Evolutionary conservation across 2,329 filamentous ascomycete species (phyloP).

Genomic region (Penicillium concentricum): DNA sequence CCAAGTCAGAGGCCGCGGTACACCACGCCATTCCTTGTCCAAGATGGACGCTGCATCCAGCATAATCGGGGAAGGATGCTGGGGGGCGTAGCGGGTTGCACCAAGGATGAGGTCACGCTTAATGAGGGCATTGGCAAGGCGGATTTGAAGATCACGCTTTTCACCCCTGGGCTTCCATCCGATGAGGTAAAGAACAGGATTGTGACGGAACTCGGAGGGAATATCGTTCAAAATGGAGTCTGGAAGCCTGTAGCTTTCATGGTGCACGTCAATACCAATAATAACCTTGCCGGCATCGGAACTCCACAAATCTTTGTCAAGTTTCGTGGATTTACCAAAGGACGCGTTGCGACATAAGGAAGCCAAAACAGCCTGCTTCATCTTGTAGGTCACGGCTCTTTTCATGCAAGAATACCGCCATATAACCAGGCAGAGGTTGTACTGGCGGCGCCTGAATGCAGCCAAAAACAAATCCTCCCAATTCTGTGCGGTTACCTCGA

Average conservation of each 20-base stretch:
- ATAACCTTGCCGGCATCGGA: slow-evolving; percentile 35
- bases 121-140: slow-evolving; percentile 28
- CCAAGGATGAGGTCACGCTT: slow-evolving; percentile 31
- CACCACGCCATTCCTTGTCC: slow-evolving; percentile 33
- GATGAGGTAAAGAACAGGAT: slow-evolving; percentile 27
- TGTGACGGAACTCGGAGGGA: slow-evolving; percentile 27
- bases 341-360: slow-evolving; percentile 32
- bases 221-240: slow-evolving; percentile 18
- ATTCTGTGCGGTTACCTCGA: slow-evolving; percentile 22
- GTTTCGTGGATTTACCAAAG: slow-evolving; percentile 7
- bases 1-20: slow-evolving; percentile 28
- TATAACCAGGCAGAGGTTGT: slow-evolving; percentile 47
- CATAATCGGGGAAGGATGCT: slow-evolving; percentile 30
- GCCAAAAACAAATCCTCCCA: slow-evolving; percentile 43
- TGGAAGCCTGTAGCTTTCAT: slow-evolving; percentile 9
- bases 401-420: slow-evolving; percentile 50
- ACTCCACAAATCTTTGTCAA: slow-evolving; percentile 20
- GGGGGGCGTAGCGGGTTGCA: slow-evolving; percentile 19
- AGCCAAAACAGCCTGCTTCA: slow-evolving; percentile 33
- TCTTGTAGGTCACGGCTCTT: slow-evolving; percentile 31
- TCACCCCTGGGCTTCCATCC: slow-evolving; percentile 17
- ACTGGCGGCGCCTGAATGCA: slow-evolving; percentile 38
- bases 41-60: slow-evolving; percentile 35
- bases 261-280: slow-evolving; percentile 29
- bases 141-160: slow-evolving; percentile 28